A percentile compares a stretch with the other conserved stretches of the same genome.
Conservation (phyloP, 2,329 filamentous ascomycete species). For the Fusarium domesticum region DNA sequence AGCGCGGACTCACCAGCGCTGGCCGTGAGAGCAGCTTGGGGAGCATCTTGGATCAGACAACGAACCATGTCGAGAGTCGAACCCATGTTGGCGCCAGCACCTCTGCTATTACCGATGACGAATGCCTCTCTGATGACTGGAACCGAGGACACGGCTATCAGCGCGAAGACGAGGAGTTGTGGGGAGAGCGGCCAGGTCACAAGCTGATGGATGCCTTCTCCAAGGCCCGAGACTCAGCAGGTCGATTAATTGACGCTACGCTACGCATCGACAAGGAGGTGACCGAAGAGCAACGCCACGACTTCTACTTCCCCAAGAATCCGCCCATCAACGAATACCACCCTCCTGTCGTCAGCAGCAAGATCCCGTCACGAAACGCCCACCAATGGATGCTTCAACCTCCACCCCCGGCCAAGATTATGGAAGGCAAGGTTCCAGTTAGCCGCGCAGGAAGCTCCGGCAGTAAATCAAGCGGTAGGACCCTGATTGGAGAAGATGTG, state of each 20-base stretch:
- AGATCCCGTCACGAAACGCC: constrained; percentile 64
- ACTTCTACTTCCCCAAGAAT: constrained; percentile 61
- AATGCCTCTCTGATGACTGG: constrained; percentile 53
- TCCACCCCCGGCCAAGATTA: constrained; percentile 82
- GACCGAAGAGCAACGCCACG: constrained; percentile 52
- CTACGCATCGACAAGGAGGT: constrained; percentile 52
- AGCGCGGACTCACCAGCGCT: constrained; percentile 57
- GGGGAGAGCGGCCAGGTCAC: constrained; percentile 64
- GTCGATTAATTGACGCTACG: constrained; percentile 51
- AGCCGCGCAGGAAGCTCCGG: constrained; percentile 59
- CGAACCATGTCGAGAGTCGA: constrained; percentile 38
- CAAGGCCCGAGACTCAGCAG: constrained; percentile 56
- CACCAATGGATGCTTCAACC: constrained; percentile 91
- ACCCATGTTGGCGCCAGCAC: constrained; percentile 33
- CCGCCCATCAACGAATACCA: constrained; percentile 84
- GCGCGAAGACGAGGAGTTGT: constrained; percentile 82
- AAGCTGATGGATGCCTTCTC: constrained; percentile 57
- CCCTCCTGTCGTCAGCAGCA: constrained; percentile 77
- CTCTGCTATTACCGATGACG: constrained; percentile 39
- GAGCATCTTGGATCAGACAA: constrained; percentile 37
- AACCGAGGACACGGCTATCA: constrained; percentile 73
- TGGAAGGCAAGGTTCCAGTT: constrained; percentile 79
- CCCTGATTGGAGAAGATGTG: constrained; percentile 41
- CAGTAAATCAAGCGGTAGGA: constrained; percentile 49
- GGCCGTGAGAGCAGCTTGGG: constrained; percentile 52